Evolutionary conservation across 78 protist genomes (phyloP).

Genomic region (Creolimax fragrantissima): DNA sequence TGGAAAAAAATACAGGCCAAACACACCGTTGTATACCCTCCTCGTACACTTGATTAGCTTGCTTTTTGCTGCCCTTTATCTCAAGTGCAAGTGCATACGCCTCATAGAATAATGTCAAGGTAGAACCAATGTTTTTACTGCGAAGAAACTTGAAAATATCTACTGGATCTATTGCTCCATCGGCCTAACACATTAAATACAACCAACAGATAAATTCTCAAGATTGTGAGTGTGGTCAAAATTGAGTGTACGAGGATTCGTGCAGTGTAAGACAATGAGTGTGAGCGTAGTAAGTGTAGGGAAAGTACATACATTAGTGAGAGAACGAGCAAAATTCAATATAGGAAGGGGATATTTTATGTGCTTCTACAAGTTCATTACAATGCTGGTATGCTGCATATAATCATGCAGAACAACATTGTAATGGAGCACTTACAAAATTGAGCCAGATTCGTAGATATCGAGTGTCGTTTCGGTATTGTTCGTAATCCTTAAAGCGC

Average conservation of each 20-base stretch:
- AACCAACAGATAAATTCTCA: too few species aligned
- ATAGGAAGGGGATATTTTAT: too few species aligned
- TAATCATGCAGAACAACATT: too few species aligned
- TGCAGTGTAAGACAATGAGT: too few species aligned
- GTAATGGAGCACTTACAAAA: not conserved
- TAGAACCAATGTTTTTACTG: not conserved
- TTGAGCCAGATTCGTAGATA: not conserved
- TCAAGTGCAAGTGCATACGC: not conserved
- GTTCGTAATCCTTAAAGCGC: not conserved
- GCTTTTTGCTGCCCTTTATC: not conserved
- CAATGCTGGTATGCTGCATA: too few species aligned
- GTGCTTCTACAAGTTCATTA: too few species aligned
- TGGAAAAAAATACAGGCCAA: too few species aligned
- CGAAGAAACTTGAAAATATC: not conserved
- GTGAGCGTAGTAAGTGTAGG: too few species aligned
- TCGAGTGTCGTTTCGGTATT: not conserved
- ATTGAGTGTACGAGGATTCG: too few species aligned
- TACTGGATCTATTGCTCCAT: not conserved
- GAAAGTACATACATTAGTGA: too few species aligned
- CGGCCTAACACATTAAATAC: not conserved
- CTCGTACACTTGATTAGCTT: not conserved
- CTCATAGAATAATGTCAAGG: not conserved
- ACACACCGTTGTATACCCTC: not conserved
- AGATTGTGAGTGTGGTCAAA: too few species aligned
- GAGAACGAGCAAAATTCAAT: too few species aligned